Percentiles rank a stretch among this genome's conserved stretches.
Conservation (phyloP, 2,329 filamentous ascomycete genomes). For the Fusarium annulatum region DNA sequence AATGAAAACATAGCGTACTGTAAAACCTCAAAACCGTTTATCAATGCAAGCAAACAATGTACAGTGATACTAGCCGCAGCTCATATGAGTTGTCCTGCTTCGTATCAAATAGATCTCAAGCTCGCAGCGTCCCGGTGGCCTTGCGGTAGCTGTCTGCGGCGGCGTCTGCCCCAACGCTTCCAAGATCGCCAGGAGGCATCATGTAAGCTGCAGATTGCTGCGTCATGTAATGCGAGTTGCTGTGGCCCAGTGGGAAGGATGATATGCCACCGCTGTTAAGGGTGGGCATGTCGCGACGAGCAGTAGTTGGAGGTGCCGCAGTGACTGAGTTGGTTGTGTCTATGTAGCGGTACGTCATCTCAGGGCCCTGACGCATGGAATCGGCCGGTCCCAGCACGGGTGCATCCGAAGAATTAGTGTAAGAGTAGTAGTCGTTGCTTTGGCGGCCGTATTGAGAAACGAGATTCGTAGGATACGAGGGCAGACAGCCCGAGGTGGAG, state of each 20-base stretch:
- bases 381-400: constrained; percentile 21
- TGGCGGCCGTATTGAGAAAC: constrained; percentile 30
- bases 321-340: constrained; percentile 43
- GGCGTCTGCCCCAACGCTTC: constrained; percentile 11
- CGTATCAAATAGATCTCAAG: background rate
- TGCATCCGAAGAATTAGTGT: constrained; percentile 26
- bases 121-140: constrained; percentile 29
- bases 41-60: constrained; percentile 5
- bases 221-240: constrained; percentile 18
- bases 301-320: constrained; percentile 13
- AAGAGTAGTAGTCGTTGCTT: constrained; percentile 36
- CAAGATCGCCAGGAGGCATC: constrained; percentile 29
- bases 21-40: background rate
- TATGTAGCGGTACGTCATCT: constrained; percentile 48
- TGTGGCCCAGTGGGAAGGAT: constrained; percentile 24
- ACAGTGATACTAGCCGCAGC: background rate
- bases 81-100: background rate
- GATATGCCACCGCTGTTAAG: constrained; percentile 14
- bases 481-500: constrained; percentile 24
- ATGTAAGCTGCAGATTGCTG: constrained; percentile 36
- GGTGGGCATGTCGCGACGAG: constrained; percentile 27
- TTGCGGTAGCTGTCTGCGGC: constrained; percentile 33
- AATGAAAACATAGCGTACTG: constrained; percentile 14
- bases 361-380: constrained; percentile 26
- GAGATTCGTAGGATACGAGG: constrained; percentile 33